Evolutionary conservation across 176 grass and related monocot species (phyloP), one percentile per base, ranked within the genome.

Genomic region (Tillandsia leiboldiana): DNA sequence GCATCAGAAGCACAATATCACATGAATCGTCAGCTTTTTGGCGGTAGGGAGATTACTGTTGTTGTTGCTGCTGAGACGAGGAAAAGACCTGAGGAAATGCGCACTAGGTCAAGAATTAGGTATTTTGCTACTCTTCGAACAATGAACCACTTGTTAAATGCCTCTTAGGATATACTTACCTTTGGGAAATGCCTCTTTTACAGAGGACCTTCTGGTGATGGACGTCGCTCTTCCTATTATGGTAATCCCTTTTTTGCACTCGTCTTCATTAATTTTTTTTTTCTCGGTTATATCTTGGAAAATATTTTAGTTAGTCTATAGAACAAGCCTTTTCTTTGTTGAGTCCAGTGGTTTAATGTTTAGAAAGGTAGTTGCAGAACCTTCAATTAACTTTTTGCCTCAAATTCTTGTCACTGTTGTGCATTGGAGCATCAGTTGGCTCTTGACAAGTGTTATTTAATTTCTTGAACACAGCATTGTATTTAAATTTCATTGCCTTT

Each of bases 51-150:
- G 63, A 90, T 97, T 81, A 90, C 94, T 50, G 94, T 97, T 50
- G 94, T 97, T 78, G 80, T 97, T 77, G 94, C 94, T 79, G 86
- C 94, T 49, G 86, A 97, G 49, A 87, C 86, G 2, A 79, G 94
- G 73, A 97, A 97, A 77, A 86, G 89, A 53, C 94, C 94, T 69
- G 94, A 97, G 8, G 89, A 97, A 11, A 97, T 97, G 94, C 86
- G 86, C 53, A 77, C 2, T 67, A 91, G 94, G 81, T 11, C 74
- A 72, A 83, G 78, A 79, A 71, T 71, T 52, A 87, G 92, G 92
- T 96, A 64, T 12, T 51, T 3, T 26, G 12, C 70, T 71, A 23
- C 15, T 26, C 8, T 78, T 71, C 10, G 3, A 50, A 51, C 49
- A 54, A 26, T 67, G 48, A 75, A 71, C 66, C 14, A 70, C 23